Evolutionary conservation across 192 early-diverging fungal genomes (phyloP).

Genomic region (Chytriomyces confervae): DNA sequence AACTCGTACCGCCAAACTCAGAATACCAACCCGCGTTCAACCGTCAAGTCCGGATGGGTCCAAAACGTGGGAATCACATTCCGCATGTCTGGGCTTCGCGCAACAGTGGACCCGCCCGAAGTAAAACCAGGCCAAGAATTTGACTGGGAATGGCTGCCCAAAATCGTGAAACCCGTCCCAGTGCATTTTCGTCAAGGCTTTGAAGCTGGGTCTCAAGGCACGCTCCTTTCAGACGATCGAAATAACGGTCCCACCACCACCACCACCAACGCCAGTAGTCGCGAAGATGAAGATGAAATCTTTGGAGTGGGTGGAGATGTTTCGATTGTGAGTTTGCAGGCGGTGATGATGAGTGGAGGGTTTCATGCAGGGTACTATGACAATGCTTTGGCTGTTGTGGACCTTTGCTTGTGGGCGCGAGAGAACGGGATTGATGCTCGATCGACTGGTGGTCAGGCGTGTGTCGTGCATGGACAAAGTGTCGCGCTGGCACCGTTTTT

Average conservation of each 20-base stretch:
- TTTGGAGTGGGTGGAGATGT: conserved; percentile 3
- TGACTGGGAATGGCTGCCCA: not conserved
- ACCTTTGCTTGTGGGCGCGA: not conserved
- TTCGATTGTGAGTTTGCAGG: not conserved
- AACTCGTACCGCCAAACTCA: not conserved
- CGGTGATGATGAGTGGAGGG: not conserved
- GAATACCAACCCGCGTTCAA: not conserved
- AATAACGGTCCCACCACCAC: too few relatives aligned
- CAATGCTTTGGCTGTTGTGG: not conserved
- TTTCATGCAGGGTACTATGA: not conserved
- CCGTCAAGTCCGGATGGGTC: not conserved
- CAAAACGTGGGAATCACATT: conserved; percentile 14
- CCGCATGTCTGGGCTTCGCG: not conserved
- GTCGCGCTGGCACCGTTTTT: conserved; percentile 1
- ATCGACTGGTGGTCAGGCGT: not conserved
- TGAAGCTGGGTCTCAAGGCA: not conserved
- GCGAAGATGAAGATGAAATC: not conserved
- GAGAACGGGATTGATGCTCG: too few relatives aligned
- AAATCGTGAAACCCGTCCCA: not conserved
- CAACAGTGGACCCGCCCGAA: not conserved
- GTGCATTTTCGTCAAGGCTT: conserved; percentile 8
- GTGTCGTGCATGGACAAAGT: not conserved
- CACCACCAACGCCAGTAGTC: not conserved
- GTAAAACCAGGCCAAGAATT: not conserved
- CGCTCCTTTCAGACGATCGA: too few relatives aligned